Evolutionary conservation across 108 stramenopile genomes (phyloP).

Genomic region (Aurantiochytrium sp.): DNA sequence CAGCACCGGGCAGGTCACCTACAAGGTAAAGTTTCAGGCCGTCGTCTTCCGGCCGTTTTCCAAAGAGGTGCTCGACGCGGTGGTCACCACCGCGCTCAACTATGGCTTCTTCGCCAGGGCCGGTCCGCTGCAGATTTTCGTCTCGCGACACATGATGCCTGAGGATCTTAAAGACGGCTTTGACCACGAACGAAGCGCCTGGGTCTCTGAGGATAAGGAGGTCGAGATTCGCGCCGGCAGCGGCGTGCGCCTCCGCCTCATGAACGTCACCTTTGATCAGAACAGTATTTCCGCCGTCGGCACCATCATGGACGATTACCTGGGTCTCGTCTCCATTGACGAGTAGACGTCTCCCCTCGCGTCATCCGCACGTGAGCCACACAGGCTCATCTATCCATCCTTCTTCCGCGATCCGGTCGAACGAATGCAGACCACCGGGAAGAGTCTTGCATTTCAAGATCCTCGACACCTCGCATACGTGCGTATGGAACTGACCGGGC

Average conservation of each 20-base stretch:
- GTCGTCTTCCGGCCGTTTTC: conserved; percentile 77
- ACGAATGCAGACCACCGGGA: no score
- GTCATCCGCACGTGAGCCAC: no score
- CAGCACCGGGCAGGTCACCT: conserved; percentile 78
- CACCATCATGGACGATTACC: conserved; percentile 87
- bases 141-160: conserved; percentile 86
- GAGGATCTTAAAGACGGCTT: conserved; percentile 82
- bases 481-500: no score
- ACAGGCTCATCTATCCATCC: no score
- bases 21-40: conserved; percentile 80
- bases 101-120: conserved; percentile 84
- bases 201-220: conserved; percentile 88
- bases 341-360: neutral
- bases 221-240: conserved; percentile 78
- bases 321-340: conserved; percentile 67
- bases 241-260: conserved; percentile 80
- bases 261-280: conserved; percentile 81
- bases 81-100: conserved; percentile 76
- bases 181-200: conserved; percentile 80
- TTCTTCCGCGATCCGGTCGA: no score
- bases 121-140: conserved; percentile 83
- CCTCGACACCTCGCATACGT: no score
- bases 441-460: no score
- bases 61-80: conserved; percentile 86
- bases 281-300: conserved; percentile 86